Evolutionary conservation across 345 rosid genomes (phyloP).

Genomic region (Eucalyptus sp.): DNA sequence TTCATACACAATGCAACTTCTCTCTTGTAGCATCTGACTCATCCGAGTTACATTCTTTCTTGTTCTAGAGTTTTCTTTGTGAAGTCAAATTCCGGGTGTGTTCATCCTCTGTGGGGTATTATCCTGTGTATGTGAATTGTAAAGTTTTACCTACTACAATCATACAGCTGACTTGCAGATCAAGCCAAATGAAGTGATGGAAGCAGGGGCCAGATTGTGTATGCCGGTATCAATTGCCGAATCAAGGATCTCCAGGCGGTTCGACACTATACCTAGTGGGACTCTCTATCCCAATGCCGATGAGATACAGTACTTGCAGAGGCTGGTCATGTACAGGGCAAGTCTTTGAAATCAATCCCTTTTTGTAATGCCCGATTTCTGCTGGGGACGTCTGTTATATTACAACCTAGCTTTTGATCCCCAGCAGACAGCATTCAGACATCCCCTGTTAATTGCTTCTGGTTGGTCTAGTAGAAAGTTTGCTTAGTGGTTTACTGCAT

Average conservation of each 20-base stretch:
- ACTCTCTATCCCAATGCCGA: conserved; percentile 87
- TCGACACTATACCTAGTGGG: conserved; percentile 80
- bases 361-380: neutral
- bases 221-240: conserved; percentile 73
- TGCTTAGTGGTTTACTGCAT: neutral
- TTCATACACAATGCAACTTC: neutral
- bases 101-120: neutral
- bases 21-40: neutral
- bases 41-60: neutral
- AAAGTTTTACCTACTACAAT: conserved; percentile 9
- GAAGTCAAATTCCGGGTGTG: neutral
- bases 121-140: neutral
- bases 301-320: conserved; percentile 76
- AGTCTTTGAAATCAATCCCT: neutral
- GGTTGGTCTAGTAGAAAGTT: neutral
- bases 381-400: neutral
- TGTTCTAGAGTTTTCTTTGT: neutral
- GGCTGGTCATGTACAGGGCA: conserved; percentile 89
- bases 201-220: conserved; percentile 48
- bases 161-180: conserved; percentile 44
- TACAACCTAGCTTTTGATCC: neutral
- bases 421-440: neutral
- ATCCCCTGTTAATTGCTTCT: neutral
- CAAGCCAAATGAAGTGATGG: conserved; percentile 58
- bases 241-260: conserved; percentile 64